phyloP scores from a whole-genome alignment of 768 basidiomycete species.

The Trametes meyenii region DNA sequence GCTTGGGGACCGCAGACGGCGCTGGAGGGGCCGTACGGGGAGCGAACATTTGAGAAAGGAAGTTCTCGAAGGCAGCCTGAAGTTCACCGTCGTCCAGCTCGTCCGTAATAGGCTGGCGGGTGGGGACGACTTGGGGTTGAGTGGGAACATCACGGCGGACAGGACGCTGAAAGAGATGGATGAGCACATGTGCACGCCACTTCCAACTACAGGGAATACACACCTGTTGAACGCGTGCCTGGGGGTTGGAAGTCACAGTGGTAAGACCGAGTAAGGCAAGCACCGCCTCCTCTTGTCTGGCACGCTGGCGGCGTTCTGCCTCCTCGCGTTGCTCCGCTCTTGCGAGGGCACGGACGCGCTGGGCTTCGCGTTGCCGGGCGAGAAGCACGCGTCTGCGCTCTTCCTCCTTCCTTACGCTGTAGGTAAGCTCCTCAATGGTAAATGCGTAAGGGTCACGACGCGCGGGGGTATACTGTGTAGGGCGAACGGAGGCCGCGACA shows the following conservation, averaged over 20 bases:
- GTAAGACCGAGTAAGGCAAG: neutral
- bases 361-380: conserved; percentile 16
- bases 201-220: neutral
- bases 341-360: neutral
- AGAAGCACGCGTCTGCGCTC: conserved; percentile 11
- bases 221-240: neutral
- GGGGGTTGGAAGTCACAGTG: neutral
- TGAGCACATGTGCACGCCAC: neutral
- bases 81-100: neutral
- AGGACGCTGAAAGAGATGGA: neutral
- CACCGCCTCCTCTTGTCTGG: neutral
- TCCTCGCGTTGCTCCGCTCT: conserved; percentile 3
- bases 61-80: neutral
- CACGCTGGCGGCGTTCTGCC: neutral
- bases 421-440: conserved; percentile 4
- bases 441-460: neutral
- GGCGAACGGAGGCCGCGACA: neutral
- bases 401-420: conserved; percentile 10
- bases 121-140: neutral
- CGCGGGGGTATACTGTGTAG: neutral
- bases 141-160: neutral
- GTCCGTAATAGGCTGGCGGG: neutral
- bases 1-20: neutral
- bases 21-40: neutral
- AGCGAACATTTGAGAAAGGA: conserved; percentile 1